A percentile compares a stretch with the other conserved stretches of the same genome.
Evolutionary conservation across 106 monocot species (phyloP).

Genomic region (Dioscorea alata): DNA sequence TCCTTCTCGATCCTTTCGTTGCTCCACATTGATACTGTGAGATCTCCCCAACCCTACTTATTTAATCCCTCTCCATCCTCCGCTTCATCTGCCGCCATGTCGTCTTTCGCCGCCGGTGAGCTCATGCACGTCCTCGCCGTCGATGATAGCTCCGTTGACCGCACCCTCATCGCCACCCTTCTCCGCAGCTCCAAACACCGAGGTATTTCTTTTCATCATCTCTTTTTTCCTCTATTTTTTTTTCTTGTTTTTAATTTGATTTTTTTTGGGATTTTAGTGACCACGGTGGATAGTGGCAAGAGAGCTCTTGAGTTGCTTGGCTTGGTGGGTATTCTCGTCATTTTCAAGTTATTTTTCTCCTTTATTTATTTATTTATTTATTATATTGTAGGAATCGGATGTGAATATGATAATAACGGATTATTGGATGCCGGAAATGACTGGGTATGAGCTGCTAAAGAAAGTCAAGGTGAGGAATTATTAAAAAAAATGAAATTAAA

Average conservation of each 20-base stretch:
- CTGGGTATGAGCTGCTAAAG: constrained; percentile 84
- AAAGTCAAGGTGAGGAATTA: constrained; percentile 43
- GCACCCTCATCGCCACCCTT: constrained; percentile 44
- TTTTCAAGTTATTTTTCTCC: no score
- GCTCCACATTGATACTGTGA: no score
- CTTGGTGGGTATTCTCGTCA: constrained; percentile 2
- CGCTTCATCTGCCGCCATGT: no score
- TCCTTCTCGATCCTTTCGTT: no score
- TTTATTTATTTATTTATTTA: no score
- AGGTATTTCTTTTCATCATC: constrained; percentile 24
- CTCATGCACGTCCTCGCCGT: constrained; percentile 59
- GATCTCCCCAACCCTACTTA: no score
- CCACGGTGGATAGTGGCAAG: constrained; percentile 36
- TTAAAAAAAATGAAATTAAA: background rate
- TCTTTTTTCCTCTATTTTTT: background rate
- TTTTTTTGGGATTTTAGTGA: constrained; percentile 20
- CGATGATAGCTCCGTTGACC: constrained; percentile 67
- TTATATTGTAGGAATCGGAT: constrained; percentile 29
- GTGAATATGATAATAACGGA: constrained; percentile 88
- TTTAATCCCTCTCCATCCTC: no score
- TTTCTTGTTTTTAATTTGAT: background rate
- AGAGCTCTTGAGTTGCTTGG: constrained; percentile 49
- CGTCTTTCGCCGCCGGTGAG: no score
- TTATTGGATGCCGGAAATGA: constrained; percentile 97
- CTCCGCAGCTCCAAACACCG: constrained; percentile 42